phyloP scores from a whole-genome alignment of 345 rosid species.

The Combretum micranthum region DNA sequence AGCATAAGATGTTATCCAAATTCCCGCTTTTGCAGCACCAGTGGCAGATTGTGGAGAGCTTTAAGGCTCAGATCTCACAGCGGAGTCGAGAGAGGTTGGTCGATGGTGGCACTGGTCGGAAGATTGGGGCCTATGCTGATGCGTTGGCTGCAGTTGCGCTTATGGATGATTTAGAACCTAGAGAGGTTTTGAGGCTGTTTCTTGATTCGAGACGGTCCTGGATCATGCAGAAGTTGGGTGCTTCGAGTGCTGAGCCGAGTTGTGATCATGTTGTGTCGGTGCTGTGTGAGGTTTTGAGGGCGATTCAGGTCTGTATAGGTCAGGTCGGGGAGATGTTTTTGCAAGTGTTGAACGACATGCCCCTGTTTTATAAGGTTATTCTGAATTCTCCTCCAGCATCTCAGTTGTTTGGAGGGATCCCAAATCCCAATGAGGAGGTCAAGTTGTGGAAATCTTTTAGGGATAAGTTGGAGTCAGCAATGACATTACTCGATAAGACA shows the following conservation, averaged over 20 bases:
- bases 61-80: slow-evolving; percentile 91
- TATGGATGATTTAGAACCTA: slow-evolving; percentile 74
- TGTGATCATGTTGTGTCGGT: slow-evolving; percentile 37
- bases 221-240: slow-evolving; percentile 61
- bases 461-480: slow-evolving; percentile 63
- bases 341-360: slow-evolving; percentile 84
- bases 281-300: slow-evolving; percentile 65
- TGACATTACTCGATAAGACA: slow-evolving; percentile 45
- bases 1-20: slow-evolving; percentile 51
- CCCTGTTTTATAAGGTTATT: slow-evolving; percentile 75
- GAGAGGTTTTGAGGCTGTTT: slow-evolving; percentile 58
- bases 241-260: slow-evolving; percentile 31
- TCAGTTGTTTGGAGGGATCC: slow-evolving; percentile 92
- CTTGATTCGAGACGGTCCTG: slow-evolving; percentile 75
- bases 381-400: slow-evolving; percentile 90
- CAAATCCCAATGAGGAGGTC: slow-evolving; percentile 87
- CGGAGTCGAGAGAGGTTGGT: slow-evolving; percentile 78
- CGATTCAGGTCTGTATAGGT: slow-evolving; percentile 77
- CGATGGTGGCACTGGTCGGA: slow-evolving; percentile 44
- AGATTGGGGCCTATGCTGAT: slow-evolving; percentile 61
- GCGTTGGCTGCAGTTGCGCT: slow-evolving; percentile 84
- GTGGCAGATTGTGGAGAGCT: slow-evolving; percentile 97
- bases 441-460: slow-evolving; percentile 80
- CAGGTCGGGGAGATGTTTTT: slow-evolving; percentile 90
- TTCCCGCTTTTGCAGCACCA: slow-evolving; percentile 91